Base-by-base conservation (phyloP, 1,284 basidiomycete species). In the Heterobasidion annosum region DNA sequence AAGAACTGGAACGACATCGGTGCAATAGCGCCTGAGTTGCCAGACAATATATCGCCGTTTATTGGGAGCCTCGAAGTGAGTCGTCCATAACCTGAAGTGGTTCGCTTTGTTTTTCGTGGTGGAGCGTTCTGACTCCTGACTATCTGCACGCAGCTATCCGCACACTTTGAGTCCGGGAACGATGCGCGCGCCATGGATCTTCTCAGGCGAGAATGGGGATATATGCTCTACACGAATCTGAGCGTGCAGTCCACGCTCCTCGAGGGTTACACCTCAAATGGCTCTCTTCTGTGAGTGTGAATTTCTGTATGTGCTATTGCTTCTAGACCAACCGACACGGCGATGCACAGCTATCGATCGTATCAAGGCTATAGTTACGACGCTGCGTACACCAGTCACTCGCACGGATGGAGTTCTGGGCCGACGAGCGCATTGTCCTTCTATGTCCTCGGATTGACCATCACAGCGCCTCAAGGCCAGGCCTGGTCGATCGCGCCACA, bases 21-120 rank as follows among this genome's bases (percentile, higher is more conserved):
- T 6, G 70, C 77, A 0, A 61, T 78, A 2, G 73, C 70, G 19
- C 76, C 77, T 3, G 77, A 79, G 64, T 62, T 79, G 12, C 75
- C 75, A 13, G 76, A 78, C 57, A 79, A 74, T 2, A 75, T 79
- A 19, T 73, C 74, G 35, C 76, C 77, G 4, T 79, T 78, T 62
- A 71, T 78, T 37, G 70, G 75, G 15, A 74, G 76, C 1, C 71
- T 78, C 47, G 77, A 80, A 69, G 76, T 77, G 49, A 43, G 64
- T 53, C 12, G 15, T 15, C 8, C 6, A 15, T 45, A 25, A 25
- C 25, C 25, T 25, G 25, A 5, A 25, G 25, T 25, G 25, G 25
- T 5, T 25, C 25, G 25, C 18, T 35, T 48, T 42, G 40, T 32
- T 25, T 25, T 40, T n/a, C 18, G 16, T 25, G 12, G 1, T 48